A percentile compares a stretch with the other conserved stretches of the same genome.
phyloP scores from a whole-genome alignment of 2,329 filamentous ascomycete genomes.

The Sporothrix sp. region DNA sequence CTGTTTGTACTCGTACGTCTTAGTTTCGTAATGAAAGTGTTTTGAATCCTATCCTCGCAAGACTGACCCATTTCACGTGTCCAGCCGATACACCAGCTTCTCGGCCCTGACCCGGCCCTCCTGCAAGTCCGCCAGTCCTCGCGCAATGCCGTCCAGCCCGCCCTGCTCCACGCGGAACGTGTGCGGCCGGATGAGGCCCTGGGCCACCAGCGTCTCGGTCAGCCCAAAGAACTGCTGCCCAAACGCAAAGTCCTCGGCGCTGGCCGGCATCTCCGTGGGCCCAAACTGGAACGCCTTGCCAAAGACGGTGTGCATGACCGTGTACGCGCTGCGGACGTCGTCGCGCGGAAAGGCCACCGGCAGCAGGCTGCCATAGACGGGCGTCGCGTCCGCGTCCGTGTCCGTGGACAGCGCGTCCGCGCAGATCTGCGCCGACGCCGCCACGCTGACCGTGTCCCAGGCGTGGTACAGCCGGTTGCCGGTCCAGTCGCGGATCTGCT shows the following conservation, averaged over 20 bases:
- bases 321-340: conserved; percentile 2
- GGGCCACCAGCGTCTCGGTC: conserved; percentile 22
- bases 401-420: conserved; percentile 16
- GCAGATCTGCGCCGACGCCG: conserved; percentile 27
- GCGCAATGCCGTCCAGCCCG: conserved; percentile 21
- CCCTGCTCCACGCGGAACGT: conserved; percentile 20
- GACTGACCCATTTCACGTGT: too few species aligned
- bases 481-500: conserved; percentile 30
- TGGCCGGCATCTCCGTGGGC: background rate
- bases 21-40: too few species aligned
- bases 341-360: conserved; percentile 22
- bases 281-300: conserved; percentile 7
- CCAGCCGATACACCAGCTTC: conserved; percentile 28
- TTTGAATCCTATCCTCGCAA: too few species aligned
- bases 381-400: background rate
- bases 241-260: conserved; percentile 8
- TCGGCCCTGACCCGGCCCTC: conserved; percentile 26
- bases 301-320: conserved; percentile 13
- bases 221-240: conserved; percentile 13
- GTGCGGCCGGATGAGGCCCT: conserved; percentile 17
- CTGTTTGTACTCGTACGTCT: too few species aligned
- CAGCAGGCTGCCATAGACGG: conserved; percentile 2
- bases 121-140: conserved; percentile 22
- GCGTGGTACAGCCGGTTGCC: conserved; percentile 28
- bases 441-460: conserved; percentile 34